Base-by-base conservation (phyloP, 108 stramenopile species). In the Nitzschia sp. region DNA sequence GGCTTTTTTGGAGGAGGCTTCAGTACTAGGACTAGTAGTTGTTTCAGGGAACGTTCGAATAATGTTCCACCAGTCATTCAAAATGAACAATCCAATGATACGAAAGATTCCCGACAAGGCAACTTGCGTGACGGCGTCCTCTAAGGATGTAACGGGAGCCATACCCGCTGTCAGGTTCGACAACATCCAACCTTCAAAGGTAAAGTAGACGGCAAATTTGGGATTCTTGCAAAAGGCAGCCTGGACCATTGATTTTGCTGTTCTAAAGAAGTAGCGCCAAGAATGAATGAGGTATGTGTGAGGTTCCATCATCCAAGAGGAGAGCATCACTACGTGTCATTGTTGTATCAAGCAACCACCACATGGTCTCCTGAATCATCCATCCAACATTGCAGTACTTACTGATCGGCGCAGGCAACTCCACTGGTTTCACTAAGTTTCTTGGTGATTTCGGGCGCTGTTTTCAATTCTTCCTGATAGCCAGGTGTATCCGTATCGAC, bases 401-500 rank as follows among this genome's bases (percentile, higher is more conserved):
- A 86, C 85, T 76, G 78, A 11, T 85, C 75, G 1, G 93, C 77
- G 31, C 80, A 66, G 63, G 77, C 81, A 58, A 92, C 57, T 35
- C 89, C 89, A 16, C 55, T 75, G 52, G 77, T 68, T 63, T 90
- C 89, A 53, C 77, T 87, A 21, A 92, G 80, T 70, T 85, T 64
- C 22, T 78, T 71, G 25, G 90, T 92, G 55, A 87, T 91, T 35
- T 69, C 67, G 31, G 96, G 96, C 61, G 88, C 92, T 25, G 56
- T 74, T 58, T 73, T 59, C 54, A 88, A 82, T 78, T 96, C 96
- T 38, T 74, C 80, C 68, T 89, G 83, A 72, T 81, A 99, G 0
- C 96, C 96, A 17, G 98, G 98, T n/a, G 98, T 99, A 69, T 94
- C 93, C 0, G 97, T 99, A 79, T 99, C 97, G 21, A 96, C 94